These are phyloP conservation scores for Tothia fuscella DNA, from an alignment of 2,329 filamentous ascomycete species.

Conservation along the genomic window DNA sequence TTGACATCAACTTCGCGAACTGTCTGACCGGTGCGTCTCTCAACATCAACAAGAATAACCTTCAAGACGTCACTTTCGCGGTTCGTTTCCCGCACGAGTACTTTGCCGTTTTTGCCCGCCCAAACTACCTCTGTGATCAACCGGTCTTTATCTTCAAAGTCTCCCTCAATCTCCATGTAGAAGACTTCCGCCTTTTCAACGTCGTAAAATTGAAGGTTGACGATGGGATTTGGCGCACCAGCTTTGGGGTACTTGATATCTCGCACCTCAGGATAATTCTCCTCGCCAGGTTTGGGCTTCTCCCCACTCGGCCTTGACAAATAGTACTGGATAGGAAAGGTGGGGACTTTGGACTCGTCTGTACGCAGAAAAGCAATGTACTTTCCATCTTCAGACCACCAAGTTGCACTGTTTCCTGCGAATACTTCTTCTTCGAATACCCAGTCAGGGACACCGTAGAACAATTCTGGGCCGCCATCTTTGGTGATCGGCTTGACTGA, in stretches of 20 bases:
- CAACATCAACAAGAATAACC: slow-evolving; percentile 74
- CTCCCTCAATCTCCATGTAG: slow-evolving; percentile 61
- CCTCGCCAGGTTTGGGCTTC: slow-evolving; percentile 55
- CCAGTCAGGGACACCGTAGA: slow-evolving; percentile 96
- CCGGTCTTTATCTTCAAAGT: slow-evolving; percentile 69
- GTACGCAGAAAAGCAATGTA: slow-evolving; percentile 87
- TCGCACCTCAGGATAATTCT: slow-evolving; percentile 80
- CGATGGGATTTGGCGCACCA: slow-evolving; percentile 82
- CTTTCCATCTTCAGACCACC: slow-evolving; percentile 88
- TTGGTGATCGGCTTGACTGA: slow-evolving; percentile 66
- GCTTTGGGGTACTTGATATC: slow-evolving; percentile 97
- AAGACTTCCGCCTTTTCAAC: slow-evolving; percentile 67
- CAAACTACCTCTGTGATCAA: slow-evolving; percentile 90
- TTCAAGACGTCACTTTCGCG: slow-evolving; percentile 86
- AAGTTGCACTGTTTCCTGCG: slow-evolving; percentile 66
- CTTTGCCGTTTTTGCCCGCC: slow-evolving; percentile 62
- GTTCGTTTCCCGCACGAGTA: slow-evolving; percentile 85
- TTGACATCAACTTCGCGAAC: slow-evolving; percentile 70
- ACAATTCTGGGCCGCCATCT: slow-evolving; percentile 78
- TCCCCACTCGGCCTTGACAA: slow-evolving; percentile 72
- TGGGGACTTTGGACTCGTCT: slow-evolving; percentile 83
- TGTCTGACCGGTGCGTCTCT: slow-evolving; percentile 58
- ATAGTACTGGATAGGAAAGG: slow-evolving; percentile 90
- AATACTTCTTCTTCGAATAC: slow-evolving; percentile 89
- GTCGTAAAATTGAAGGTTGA: slow-evolving; percentile 83